Evolutionary conservation across 306 rosid species (phyloP), one percentile per base, ranked within the genome.

Genomic region (Quercus variabilis): DNA sequence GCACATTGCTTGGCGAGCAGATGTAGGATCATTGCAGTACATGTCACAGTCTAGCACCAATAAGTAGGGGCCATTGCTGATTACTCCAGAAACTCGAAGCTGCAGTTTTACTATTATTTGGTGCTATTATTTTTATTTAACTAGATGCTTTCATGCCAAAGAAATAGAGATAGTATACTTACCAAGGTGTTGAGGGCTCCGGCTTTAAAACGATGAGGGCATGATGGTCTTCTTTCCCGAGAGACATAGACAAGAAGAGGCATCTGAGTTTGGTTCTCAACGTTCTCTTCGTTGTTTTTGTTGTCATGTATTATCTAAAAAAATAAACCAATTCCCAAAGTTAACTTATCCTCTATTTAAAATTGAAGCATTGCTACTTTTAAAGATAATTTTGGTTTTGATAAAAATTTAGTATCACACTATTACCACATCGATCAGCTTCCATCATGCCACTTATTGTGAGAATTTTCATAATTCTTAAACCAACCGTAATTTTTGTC

Each of bases 141-240:
- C 4, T 58, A 19, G 6, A 19, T 58, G 64, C 15, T 46, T 58
- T 5, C 26, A 20, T 57, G 46, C 67, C 33, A 69, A 38, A 64
- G 19, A n/a, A 21, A 80, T 17, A 18, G 57, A 77, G 2, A 46
- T 46, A 46, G 54, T 46, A 69, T 49, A 69, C 74, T n/a, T 89
- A 91, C 93, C 54, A 93, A 88, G 73, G 76, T 88, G 78, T 93
- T 93, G 57, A 88, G 88, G 2, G 97, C 92, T 76, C 94, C 97
- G 23, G 93, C 98, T 79, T 91, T 93, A 91, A 88, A 91, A 87
- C 88, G 84, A 76, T 90, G 94, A 13, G 84, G 84, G 67, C 74
- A 85, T 70, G 83, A 60, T 9, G 81, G 80, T 67, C 62, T 86
- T 78, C 85, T 91, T 83, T 90, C 98, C 9, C 97, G 85, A 31